A percentile compares a stretch with the other conserved stretches of the same genome.
Conservation (phyloP, 352 stramenopile species). For the Globisporangium paddicum region DNA sequence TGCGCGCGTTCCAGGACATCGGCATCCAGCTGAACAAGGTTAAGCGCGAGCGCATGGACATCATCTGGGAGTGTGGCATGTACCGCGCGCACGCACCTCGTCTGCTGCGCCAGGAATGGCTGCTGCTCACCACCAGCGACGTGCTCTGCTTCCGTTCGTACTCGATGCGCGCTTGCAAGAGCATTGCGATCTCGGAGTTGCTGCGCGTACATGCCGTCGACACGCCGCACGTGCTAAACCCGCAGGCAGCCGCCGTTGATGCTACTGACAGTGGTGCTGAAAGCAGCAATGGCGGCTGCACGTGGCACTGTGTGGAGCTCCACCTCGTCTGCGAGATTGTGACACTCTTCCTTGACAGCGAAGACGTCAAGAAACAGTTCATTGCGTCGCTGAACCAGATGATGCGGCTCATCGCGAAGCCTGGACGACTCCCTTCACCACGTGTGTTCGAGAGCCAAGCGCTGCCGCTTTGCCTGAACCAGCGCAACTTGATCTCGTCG, state of each 20-base stretch:
- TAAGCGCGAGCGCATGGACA: constrained; percentile 46
- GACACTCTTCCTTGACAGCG: constrained; percentile 54
- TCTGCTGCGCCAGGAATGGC: constrained; percentile 71
- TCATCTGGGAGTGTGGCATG: constrained; percentile 53
- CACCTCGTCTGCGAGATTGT: constrained; percentile 49
- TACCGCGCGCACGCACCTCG: constrained; percentile 49
- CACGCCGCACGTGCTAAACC: constrained; percentile 22
- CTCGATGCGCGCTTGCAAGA: constrained; percentile 35
- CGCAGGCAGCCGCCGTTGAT: background rate
- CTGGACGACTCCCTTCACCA: constrained; percentile 4
- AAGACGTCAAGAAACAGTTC: constrained; percentile 21
- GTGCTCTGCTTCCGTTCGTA: constrained; percentile 73
- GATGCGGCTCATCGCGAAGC: constrained; percentile 6
- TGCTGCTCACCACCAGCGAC: constrained; percentile 46
- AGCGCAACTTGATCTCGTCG: constrained; percentile 26
- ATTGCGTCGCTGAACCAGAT: constrained; percentile 30
- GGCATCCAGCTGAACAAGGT: constrained; percentile 49
- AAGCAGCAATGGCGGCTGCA: constrained; percentile 8
- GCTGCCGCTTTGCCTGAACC: constrained; percentile 51
- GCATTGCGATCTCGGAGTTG: constrained; percentile 39
- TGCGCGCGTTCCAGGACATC: constrained; percentile 45
- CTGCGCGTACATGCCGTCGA: constrained; percentile 36
- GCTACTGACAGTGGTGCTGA: background rate
- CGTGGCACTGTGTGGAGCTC: constrained; percentile 57
- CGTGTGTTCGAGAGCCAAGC: constrained; percentile 24